Evolutionary conservation across 208 protist species (phyloP).

Genomic region (Vickermania spadyakhi): DNA sequence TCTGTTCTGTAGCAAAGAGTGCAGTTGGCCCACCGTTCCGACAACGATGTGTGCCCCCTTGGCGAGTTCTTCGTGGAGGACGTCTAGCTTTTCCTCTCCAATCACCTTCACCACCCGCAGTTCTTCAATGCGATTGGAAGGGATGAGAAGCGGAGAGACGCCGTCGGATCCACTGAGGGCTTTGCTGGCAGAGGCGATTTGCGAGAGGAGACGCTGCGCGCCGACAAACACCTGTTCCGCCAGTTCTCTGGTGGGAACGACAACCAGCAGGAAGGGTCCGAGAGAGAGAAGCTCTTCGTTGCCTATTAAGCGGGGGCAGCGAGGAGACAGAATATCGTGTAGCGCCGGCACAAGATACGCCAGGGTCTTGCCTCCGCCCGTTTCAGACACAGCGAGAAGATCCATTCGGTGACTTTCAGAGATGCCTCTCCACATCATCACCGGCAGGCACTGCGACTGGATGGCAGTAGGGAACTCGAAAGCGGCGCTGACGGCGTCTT

Average conservation of each 20-base stretch:
- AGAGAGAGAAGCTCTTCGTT: conserved; percentile 41
- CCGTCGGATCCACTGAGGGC: background rate
- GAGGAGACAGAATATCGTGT: conserved; percentile 38
- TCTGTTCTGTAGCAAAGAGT: conserved; percentile 47
- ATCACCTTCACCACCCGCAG: conserved; percentile 67
- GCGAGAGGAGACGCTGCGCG: background rate
- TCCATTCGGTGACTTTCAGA: conserved; percentile 24
- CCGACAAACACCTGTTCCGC: conserved; percentile 81
- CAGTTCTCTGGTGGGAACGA: conserved; percentile 91
- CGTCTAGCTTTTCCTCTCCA: conserved; percentile 49
- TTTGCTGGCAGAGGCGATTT: background rate
- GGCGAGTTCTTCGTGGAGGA: conserved; percentile 38
- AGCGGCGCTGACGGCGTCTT: conserved; percentile 21
- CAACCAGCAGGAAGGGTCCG: conserved; percentile 79
- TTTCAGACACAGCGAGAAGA: conserved; percentile 86
- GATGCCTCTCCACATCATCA: conserved; percentile 14
- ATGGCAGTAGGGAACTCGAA: conserved; percentile 68
- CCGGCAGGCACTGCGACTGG: conserved; percentile 70
- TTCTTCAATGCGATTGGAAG: conserved; percentile 32
- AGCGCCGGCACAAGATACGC: conserved; percentile 89
- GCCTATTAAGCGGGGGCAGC: conserved; percentile 37
- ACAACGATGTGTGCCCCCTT: conserved; percentile 68
- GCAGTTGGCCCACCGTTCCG: conserved; percentile 75
- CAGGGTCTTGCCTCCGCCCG: conserved; percentile 92
- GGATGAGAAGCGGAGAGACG: background rate